Percentiles rank a stretch among this genome's conserved stretches.
Evolutionary conservation across 495 filamentous ascomycete species (phyloP).

Genomic region (Aspergillus mulundensis): DNA sequence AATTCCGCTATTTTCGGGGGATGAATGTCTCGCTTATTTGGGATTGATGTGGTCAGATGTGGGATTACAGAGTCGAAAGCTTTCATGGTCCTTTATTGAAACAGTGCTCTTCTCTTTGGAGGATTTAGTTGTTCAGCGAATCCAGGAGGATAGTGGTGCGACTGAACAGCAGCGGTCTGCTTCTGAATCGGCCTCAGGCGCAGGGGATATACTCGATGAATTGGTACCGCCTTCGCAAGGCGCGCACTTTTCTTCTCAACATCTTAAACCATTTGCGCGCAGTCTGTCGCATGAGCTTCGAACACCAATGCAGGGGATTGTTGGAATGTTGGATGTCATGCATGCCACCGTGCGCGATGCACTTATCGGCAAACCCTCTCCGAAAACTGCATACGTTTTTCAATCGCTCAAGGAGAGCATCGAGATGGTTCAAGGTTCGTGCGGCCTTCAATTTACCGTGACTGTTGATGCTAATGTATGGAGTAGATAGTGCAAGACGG

Average conservation of each 20-base stretch:
- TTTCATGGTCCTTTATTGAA: slow-evolving; percentile 70
- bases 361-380: slow-evolving; percentile 50
- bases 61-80: slow-evolving; percentile 49
- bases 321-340: slow-evolving; percentile 85
- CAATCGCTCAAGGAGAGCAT: slow-evolving; percentile 67
- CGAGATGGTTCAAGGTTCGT: slow-evolving; percentile 62
- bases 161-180: slow-evolving; percentile 19
- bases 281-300: slow-evolving; percentile 76
- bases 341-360: slow-evolving; percentile 73
- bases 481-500: slow-evolving; percentile 64
- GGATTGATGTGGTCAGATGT: slow-evolving; percentile 70
- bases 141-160: slow-evolving; percentile 49
- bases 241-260: slow-evolving; percentile 50
- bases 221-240: slow-evolving; percentile 20
- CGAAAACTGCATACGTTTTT: slow-evolving; percentile 52
- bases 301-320: slow-evolving; percentile 82
- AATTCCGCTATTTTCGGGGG: slow-evolving; percentile 66
- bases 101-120: slow-evolving; percentile 74
- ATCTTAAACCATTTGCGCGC: slow-evolving; percentile 72
- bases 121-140: slow-evolving; percentile 60
- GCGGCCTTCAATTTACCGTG: not conserved
- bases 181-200: slow-evolving; percentile 17
- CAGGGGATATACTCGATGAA: slow-evolving; percentile 35
- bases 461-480: not conserved
- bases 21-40: slow-evolving; percentile 69